Percentiles rank a stretch among this genome's conserved stretches.
phyloP scores from a whole-genome alignment of 257 asterid species.

The Ilex asprella region DNA sequence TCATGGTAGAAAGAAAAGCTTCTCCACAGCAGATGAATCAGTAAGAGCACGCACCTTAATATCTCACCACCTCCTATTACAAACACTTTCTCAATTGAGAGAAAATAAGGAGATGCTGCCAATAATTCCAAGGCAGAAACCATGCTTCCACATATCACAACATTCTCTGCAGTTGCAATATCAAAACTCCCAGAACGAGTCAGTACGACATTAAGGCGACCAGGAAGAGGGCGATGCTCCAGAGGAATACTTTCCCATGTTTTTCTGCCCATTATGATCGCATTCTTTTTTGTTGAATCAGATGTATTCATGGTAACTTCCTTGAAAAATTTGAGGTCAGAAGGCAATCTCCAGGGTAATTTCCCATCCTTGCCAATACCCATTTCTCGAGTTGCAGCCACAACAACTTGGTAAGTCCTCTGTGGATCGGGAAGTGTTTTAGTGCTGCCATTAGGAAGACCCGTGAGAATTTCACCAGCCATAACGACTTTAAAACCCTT shows the following conservation, averaged over 20 bases:
- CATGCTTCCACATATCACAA: slow-evolving; percentile 57
- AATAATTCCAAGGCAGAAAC: slow-evolving; percentile 59
- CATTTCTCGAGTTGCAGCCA: slow-evolving; percentile 84
- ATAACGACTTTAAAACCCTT: neutral
- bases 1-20: slow-evolving; percentile 1
- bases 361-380: slow-evolving; percentile 92
- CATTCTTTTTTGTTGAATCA: slow-evolving; percentile 67
- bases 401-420: slow-evolving; percentile 83
- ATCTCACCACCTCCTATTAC: slow-evolving; percentile 95
- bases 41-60: slow-evolving; percentile 43
- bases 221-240: slow-evolving; percentile 73
- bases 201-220: slow-evolving; percentile 86
- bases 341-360: slow-evolving; percentile 85
- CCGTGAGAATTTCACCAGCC: neutral
- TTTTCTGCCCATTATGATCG: slow-evolving; percentile 93
- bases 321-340: slow-evolving; percentile 86
- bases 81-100: slow-evolving; percentile 68
- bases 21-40: neutral
- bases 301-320: slow-evolving; percentile 58
- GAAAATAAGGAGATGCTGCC: slow-evolving; percentile 58
- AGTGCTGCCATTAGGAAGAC: neutral
- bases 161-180: slow-evolving; percentile 51
- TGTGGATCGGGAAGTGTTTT: slow-evolving; percentile 7
- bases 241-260: slow-evolving; percentile 97
- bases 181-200: slow-evolving; percentile 59